Conservation (phyloP, 2,329 filamentous ascomycete species). For the Bipolaris gigantea region DNA sequence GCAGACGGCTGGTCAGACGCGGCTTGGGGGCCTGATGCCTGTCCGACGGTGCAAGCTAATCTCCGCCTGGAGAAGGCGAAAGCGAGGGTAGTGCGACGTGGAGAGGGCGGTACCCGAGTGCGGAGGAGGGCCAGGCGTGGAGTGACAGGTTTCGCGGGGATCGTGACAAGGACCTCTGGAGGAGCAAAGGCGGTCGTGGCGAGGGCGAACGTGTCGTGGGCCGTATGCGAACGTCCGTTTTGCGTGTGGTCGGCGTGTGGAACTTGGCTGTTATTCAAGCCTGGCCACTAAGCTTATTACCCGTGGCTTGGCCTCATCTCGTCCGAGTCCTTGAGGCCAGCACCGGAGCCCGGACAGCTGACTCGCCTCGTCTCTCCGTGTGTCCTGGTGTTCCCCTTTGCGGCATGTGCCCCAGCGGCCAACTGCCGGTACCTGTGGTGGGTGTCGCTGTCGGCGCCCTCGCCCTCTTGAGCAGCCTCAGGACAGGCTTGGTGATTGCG, state of each 20-base stretch:
- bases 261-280: slow-evolving; percentile 5
- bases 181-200: background rate
- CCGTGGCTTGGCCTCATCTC: slow-evolving; percentile 6
- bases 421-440: background rate
- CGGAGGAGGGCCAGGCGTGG: background rate
- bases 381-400: background rate
- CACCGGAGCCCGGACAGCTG: slow-evolving; percentile 2
- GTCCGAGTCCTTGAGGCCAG: background rate
- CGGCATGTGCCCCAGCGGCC: background rate
- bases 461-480: background rate
- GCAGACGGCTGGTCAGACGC: slow-evolving; percentile 4
- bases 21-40: background rate
- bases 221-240: background rate
- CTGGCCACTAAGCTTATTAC: slow-evolving; percentile 1
- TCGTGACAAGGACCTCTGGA: background rate
- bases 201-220: background rate
- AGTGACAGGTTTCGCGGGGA: background rate
- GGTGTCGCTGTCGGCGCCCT: background rate
- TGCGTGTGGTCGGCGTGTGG: background rate
- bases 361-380: background rate
- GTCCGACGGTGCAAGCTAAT: background rate
- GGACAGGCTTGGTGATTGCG: background rate
- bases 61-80: background rate
- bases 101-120: background rate
- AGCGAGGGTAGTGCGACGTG: background rate